A percentile compares a stretch with the other conserved stretches of the same genome.
Evolutionary conservation across 176 grass and related monocot species (phyloP).

Genomic region (Musa beccarii): DNA sequence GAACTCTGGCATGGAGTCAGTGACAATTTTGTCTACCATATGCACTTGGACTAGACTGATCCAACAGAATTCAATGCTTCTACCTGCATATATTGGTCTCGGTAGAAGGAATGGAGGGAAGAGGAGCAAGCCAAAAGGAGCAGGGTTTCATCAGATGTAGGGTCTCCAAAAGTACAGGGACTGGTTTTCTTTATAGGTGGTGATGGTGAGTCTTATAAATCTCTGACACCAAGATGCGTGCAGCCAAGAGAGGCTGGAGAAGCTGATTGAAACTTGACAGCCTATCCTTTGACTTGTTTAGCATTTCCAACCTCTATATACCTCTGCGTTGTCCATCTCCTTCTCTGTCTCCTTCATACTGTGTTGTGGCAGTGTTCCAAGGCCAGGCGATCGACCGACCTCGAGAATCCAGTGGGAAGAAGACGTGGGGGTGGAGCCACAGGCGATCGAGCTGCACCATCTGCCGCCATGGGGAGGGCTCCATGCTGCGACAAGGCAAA

Average conservation of each 20-base stretch:
- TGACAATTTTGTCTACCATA: too few species aligned
- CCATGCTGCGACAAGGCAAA: slow-evolving; percentile 73
- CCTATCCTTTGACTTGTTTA: slow-evolving; percentile 12
- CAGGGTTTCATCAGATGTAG: not conserved
- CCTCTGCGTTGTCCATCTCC: not conserved
- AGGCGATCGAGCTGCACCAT: not conserved
- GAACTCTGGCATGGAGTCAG: too few species aligned
- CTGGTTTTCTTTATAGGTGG: slow-evolving; percentile 6
- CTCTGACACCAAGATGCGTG: not conserved
- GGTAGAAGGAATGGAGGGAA: not conserved
- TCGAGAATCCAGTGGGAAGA: not conserved
- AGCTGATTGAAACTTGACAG: slow-evolving; percentile 13
- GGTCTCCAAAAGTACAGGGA: slow-evolving; percentile 12
- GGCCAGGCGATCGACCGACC: not conserved
- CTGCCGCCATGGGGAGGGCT: slow-evolving; percentile 48
- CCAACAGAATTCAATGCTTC: not conserved
- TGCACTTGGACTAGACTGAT: not conserved
- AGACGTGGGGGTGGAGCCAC: not conserved
- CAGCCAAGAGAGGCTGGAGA: slow-evolving; percentile 8
- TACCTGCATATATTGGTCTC: not conserved
- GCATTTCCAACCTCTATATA: slow-evolving; percentile 1
- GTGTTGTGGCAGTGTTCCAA: not conserved
- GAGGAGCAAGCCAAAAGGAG: not conserved
- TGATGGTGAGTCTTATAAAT: slow-evolving; percentile 1
- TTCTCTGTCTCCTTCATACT: not conserved